Evolutionary conservation across 345 rosid genomes (phyloP).

Genomic region (Dipteronia sinensis): DNA sequence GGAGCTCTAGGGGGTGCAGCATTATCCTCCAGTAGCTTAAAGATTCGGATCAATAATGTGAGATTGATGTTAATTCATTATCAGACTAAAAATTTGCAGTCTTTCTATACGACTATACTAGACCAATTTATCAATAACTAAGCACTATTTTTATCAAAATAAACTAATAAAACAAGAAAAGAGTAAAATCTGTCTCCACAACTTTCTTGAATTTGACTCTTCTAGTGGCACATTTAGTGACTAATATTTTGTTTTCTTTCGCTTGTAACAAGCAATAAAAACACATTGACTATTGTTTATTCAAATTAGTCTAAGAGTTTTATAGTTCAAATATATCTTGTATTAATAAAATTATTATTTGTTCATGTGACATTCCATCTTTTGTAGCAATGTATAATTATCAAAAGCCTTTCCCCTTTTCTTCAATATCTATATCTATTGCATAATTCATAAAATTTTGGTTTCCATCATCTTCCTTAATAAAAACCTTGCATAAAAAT

Average conservation of each 20-base stretch:
- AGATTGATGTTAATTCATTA: constrained; percentile 1
- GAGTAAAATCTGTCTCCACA: background rate
- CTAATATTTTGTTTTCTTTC: background rate
- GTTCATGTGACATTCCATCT: background rate
- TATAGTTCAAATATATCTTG: background rate
- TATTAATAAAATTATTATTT: background rate
- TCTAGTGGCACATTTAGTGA: background rate
- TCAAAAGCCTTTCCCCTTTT: background rate
- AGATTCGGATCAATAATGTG: constrained; percentile 7
- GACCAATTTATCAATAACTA: background rate
- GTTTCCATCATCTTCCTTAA: background rate
- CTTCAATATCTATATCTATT: background rate
- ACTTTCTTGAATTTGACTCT: constrained; percentile 1
- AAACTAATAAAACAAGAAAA: background rate
- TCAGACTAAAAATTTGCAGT: constrained; percentile 1
- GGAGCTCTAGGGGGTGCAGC: constrained; percentile 72
- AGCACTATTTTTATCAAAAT: background rate
- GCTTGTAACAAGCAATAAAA: background rate
- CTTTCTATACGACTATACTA: background rate
- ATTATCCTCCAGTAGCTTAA: constrained; percentile 47
- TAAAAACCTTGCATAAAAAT: background rate
- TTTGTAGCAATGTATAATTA: background rate
- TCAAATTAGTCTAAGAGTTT: background rate
- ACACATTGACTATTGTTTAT: background rate
- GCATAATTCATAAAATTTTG: too few relatives aligned